Percentiles rank a stretch among this genome's conserved stretches.
Conservation (phyloP, 2,329 filamentous ascomycete genomes). For the Stagonosporopsis cucurbitacearum region DNA sequence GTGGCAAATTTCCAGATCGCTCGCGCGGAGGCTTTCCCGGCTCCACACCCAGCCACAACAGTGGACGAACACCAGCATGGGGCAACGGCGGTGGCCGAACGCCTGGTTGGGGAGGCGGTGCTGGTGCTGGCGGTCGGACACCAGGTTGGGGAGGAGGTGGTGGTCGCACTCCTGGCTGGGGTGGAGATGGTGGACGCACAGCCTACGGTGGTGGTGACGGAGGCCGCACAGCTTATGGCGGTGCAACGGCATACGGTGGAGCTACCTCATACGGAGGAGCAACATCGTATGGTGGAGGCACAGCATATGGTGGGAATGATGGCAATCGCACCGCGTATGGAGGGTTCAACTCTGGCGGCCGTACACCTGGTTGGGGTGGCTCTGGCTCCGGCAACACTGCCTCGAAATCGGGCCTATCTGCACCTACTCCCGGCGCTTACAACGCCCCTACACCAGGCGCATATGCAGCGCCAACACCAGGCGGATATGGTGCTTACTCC, state of each 20-base stretch:
- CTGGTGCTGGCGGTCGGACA: slow-evolving; percentile 46
- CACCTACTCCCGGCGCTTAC: slow-evolving; percentile 43
- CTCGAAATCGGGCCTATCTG: slow-evolving; percentile 40
- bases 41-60: slow-evolving; percentile 46
- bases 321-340: slow-evolving; percentile 57
- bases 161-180: slow-evolving; percentile 54
- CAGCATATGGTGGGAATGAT: slow-evolving; percentile 45
- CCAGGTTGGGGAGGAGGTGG: slow-evolving; percentile 55
- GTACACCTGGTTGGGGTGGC: slow-evolving; percentile 61
- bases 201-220: slow-evolving; percentile 48
- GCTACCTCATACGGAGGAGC: slow-evolving; percentile 75
- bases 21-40: slow-evolving; percentile 49
- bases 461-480: slow-evolving; percentile 47
- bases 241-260: slow-evolving; percentile 54
- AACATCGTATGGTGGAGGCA: slow-evolving; percentile 72
- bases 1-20: slow-evolving; percentile 45
- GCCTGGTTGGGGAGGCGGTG: slow-evolving; percentile 56
- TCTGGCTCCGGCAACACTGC: slow-evolving; percentile 49
- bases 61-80: slow-evolving; percentile 46
- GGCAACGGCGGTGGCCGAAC: slow-evolving; percentile 30
- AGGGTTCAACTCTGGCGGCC: slow-evolving; percentile 58
- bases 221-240: slow-evolving; percentile 50
- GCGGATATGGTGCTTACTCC: slow-evolving; percentile 44
- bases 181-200: slow-evolving; percentile 53
- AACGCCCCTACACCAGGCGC: slow-evolving; percentile 47